Evolutionary conservation across 768 basidiomycete genomes (phyloP), one percentile per base, ranked within the genome.

Genomic region (Hysterangium stoloniferum): DNA sequence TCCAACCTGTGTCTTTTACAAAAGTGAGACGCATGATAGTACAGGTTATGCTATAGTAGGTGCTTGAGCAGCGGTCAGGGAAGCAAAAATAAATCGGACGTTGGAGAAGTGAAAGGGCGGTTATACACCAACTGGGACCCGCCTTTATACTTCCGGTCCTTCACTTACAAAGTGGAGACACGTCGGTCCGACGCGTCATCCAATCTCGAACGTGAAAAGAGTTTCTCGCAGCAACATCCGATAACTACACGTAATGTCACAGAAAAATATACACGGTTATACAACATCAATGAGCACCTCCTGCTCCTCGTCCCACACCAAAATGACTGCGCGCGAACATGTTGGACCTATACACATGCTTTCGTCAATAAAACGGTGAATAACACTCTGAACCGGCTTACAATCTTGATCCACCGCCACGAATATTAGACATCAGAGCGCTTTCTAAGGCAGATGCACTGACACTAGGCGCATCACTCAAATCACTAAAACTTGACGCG

Each of bases 391-490:
- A 36, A 24, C 41, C 48, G 19, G 77, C 87, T 70, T 59, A 90
- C 87, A 86, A 62, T 52, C 79, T 77, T 9, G 87, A 87, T 3
- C 80, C 75, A 34, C 73, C 74, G 13, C 75, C 76, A 15, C 77
- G 77, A 51, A 82, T 78, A 61, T 89, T 87, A 3, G 86, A 90
- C 66, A 84, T 69, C 40, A 87, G 63, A 0, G 86, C 86, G 56
- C 87, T 90, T 61, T 88, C 87, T 54, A 92, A 62, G 4, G 82
- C 87, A 34, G 87, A 89, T 6, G 78, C 78, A 15, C 86, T 88
- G 33, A 91, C 63, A 61, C 85, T 86, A 9, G 79, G 66, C 77
- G 59, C 58, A 88, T 89, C 88, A 58, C 89, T 92, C 37, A 91
- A 60, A 60, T 92, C 89, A 59, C 88, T 91, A 58, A 91, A 89